These are phyloP conservation scores for Trypanosoma cruzi DNA, from an alignment of 208 protist genomes.

Conservation along the genomic window DNA sequence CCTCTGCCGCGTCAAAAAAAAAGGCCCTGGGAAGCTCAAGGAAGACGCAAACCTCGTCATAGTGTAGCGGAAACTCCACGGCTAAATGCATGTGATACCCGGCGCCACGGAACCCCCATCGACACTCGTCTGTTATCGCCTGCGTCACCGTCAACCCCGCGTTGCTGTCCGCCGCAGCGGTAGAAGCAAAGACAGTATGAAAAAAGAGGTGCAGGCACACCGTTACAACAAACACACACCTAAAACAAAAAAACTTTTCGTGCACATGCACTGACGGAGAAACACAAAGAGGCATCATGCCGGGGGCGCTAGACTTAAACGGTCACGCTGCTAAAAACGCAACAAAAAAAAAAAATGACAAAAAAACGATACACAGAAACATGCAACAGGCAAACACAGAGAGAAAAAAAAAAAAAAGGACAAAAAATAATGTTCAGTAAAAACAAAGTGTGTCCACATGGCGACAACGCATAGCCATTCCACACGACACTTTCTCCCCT, in stretches of 20 bases:
- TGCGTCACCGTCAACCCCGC: not conserved
- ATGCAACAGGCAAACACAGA: conserved; percentile 1
- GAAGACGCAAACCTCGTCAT: conserved; percentile 29
- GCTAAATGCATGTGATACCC: conserved; percentile 84
- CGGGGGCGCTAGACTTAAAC: too few relatives aligned
- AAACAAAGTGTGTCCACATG: not conserved
- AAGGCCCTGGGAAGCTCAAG: conserved; percentile 59
- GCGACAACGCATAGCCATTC: not conserved
- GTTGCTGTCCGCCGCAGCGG: not conserved
- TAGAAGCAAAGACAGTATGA: not conserved
- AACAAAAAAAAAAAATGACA: conserved; percentile 7
- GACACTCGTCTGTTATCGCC: not conserved
- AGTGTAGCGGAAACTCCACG: conserved; percentile 48
- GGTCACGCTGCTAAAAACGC: not conserved
- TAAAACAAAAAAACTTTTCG: too few relatives aligned
- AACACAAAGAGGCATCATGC: not conserved
- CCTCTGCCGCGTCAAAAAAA: conserved; percentile 77
- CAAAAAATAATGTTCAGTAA: not conserved
- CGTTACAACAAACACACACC: not conserved
- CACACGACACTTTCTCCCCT: not conserved
- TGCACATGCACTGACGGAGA: not conserved
- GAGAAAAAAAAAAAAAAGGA: conserved; percentile 6
- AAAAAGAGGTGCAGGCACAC: not conserved
- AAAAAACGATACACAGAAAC: not conserved
- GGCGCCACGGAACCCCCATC: conserved; percentile 49